Percentiles rank a stretch among this genome's conserved stretches.
These are phyloP conservation scores for Polygonum aviculare DNA, from an alignment of 148 eudicot genomes.

Conservation along the genomic window DNA sequence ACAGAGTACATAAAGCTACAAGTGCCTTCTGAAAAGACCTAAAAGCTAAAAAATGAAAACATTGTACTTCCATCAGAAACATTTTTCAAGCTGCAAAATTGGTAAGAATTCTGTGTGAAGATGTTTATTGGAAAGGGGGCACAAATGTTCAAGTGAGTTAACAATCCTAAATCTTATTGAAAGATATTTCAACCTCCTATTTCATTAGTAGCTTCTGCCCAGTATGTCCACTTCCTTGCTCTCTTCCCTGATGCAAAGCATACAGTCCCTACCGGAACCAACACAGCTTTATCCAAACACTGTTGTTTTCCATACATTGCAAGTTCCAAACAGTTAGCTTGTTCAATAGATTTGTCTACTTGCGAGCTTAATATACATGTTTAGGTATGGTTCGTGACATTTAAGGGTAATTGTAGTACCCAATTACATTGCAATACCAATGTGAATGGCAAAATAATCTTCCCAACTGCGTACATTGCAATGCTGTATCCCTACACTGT, in stretches of 20 bases:
- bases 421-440: too few species aligned
- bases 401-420: too few species aligned
- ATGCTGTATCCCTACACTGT: too few species aligned
- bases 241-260: slow-evolving; percentile 97
- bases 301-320: neutral
- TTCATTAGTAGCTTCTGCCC: slow-evolving; percentile 70
- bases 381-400: too few species aligned
- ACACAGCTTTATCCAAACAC: neutral
- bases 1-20: too few species aligned
- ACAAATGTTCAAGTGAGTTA: neutral
- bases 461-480: too few species aligned
- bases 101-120: neutral
- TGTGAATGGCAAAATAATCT: too few species aligned
- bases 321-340: too few species aligned
- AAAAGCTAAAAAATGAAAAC: neutral
- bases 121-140: neutral
- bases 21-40: too few species aligned
- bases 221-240: slow-evolving; percentile 93
- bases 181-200: neutral
- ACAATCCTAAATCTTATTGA: neutral
- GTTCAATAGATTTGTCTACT: too few species aligned
- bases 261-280: slow-evolving; percentile 42
- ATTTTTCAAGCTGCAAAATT: neutral
- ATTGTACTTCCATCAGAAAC: neutral
- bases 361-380: too few species aligned